These are phyloP conservation scores for Mortierella sp. DNA, from an alignment of 371 early-diverging fungal genomes.

Conservation along the genomic window DNA sequence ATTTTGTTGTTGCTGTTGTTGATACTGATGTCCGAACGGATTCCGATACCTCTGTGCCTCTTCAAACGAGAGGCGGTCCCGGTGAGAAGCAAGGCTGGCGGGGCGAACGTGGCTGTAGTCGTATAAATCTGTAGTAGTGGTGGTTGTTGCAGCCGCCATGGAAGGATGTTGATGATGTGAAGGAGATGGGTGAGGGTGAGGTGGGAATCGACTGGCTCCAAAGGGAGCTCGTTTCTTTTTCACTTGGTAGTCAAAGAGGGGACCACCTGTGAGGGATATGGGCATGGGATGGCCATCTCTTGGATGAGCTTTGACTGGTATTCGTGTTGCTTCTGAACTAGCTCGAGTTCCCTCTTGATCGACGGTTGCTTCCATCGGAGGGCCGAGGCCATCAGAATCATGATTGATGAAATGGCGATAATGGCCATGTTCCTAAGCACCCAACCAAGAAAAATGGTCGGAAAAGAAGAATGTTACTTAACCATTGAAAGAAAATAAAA, in stretches of 20 bases:
- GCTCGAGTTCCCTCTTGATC: constrained; percentile 36
- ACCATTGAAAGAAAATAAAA: background rate
- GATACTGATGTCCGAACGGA: background rate
- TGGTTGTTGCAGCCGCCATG: background rate
- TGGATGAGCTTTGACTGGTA: constrained; percentile 27
- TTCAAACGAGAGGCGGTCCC: background rate
- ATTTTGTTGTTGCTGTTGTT: background rate
- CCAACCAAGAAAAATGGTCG: background rate
- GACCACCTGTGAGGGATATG: constrained; percentile 40
- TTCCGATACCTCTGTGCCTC: background rate
- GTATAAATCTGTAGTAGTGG: background rate
- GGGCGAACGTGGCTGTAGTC: background rate
- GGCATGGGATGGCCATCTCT: constrained; percentile 51
- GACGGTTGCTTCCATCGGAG: constrained; percentile 50
- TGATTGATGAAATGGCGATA: constrained; percentile 51
- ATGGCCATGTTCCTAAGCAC: constrained; percentile 53
- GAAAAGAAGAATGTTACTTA: background rate
- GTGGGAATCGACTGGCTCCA: background rate
- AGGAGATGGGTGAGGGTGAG: background rate
- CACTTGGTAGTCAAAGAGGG: constrained; percentile 33
- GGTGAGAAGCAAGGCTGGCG: background rate
- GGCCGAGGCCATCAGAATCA: constrained; percentile 49
- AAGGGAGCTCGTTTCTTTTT: constrained; percentile 22
- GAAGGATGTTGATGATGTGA: no score
- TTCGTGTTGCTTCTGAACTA: constrained; percentile 33